These are phyloP conservation scores for Rhizopogon salebrosus DNA, from an alignment of 768 basidiomycete species.

Conservation along the genomic window DNA sequence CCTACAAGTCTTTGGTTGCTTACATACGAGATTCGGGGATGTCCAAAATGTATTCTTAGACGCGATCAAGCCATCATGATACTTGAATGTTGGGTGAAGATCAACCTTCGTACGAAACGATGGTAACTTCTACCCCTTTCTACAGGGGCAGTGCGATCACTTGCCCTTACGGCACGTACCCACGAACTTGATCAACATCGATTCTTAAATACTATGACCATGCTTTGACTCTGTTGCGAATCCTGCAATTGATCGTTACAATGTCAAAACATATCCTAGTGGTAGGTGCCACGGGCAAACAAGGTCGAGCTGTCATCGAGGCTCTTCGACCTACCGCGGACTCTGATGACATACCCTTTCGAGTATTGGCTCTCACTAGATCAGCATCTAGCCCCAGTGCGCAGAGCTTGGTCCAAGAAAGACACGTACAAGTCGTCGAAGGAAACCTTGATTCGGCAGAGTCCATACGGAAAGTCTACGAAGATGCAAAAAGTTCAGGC, in stretches of 20 bases:
- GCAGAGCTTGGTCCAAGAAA: constrained; percentile 15
- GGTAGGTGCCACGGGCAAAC: constrained; percentile 33
- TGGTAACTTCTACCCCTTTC: too few relatives aligned
- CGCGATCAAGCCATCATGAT: too few relatives aligned
- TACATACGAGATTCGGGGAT: too few relatives aligned
- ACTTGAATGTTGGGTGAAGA: too few relatives aligned
- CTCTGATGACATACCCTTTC: constrained; percentile 18
- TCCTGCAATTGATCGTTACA: not conserved
- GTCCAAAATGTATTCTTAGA: too few relatives aligned
- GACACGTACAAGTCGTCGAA: constrained; percentile 29
- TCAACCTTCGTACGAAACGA: too few relatives aligned
- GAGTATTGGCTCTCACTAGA: constrained; percentile 33
- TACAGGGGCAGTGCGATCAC: too few relatives aligned
- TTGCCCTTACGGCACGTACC: too few relatives aligned
- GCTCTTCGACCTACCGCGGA: constrained; percentile 15
- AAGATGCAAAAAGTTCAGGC: constrained; percentile 23
- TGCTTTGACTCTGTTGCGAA: not conserved
- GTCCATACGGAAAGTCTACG: constrained; percentile 29
- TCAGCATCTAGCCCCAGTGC: constrained; percentile 24
- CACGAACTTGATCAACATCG: too few relatives aligned
- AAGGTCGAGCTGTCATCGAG: constrained; percentile 30
- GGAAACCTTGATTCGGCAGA: constrained; percentile 28
- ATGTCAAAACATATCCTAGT: constrained; percentile 24
- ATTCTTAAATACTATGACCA: too few relatives aligned
- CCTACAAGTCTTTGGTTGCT: too few relatives aligned